Evolutionary conservation across 2,329 filamentous ascomycete genomes (phyloP), one percentile per base, ranked within the genome.

Genomic region (Aspergillus sp.): DNA sequence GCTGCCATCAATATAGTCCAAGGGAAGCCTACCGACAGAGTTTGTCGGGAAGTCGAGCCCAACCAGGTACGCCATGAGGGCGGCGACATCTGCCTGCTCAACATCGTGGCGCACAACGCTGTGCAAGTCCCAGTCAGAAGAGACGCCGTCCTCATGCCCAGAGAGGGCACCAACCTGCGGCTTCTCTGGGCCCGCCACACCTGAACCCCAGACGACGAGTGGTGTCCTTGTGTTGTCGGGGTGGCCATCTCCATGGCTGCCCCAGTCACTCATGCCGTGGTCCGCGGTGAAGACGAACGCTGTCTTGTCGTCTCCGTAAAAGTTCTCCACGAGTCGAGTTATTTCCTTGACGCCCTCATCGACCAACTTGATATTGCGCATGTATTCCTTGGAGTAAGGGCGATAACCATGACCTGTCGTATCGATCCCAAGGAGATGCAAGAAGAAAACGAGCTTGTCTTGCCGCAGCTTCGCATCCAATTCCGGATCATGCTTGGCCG

Each of bases 221-320:
- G 95, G 95, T 0, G 95, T 99, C 54, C 95, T 87, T 3, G 95
- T 99, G 71, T 98, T 99, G 76, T 99, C 91, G 0, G 95, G 95
- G 77, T 99, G 93, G 7, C 95, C 95, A 76, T 99, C 95, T 43
- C 96, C 96, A 75, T 99, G 96, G 69, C 93, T 98, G n/a, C 96
- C 95, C 89, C 91, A 97, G 77, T 99, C 95, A 72, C 92, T 98
- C 95, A 99, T 99, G 19, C 95, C 95, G 76, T 99, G 95, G 73
- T 99, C 95, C 7, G 95, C 95, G 1, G 96, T 99, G 74, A 99
- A 99, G 17, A 99, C 87, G 74, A 94, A 99, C 0, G 96, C 92
- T 0, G 95, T 98, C 76, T 95, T 89, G 66, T 87, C 87, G 69
- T 93, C 89, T 5, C 80, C 84, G 71, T 97, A 99, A 74, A 98